Base-by-base conservation (phyloP, 2,329 filamentous ascomycete species). In the Truncatella angustata region DNA sequence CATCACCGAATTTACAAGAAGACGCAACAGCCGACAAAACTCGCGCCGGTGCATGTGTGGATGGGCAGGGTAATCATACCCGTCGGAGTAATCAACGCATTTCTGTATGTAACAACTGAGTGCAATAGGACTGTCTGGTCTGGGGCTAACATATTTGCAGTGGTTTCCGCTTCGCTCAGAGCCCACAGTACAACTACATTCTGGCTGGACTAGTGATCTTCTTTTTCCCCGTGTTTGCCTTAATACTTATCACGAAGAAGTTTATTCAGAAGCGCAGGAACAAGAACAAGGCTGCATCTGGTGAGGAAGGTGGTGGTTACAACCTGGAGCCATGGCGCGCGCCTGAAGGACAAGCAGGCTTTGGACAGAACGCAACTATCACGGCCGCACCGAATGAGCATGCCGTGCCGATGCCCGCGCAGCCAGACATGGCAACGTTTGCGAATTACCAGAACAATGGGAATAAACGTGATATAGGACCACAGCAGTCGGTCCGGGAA, bases 141-240 rank as follows among this genome's bases (percentile, higher is more conserved):
- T 46, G 23, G 14, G 4, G 16, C 30, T 36, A 34, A 49, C 23
- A 5, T 21, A 14, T 50, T 47, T 12, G 7, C 45, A 82, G 79
- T 4, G 84, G 84, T 21, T 84, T 85, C 61, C 72, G 73, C 0
- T 77, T 85, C 49, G 81, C 82, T 3, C 67, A 76, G 12, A 77
- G 78, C 49, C 60, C 70, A n/a, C 66, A 64, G 42, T 76, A 73
- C 53, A 70, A 76, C 56, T 75, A 72, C 59, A 69, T 76, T 30
- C 72, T 82, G n/a, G 70, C 74, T 7, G 75, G 70, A 21, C 62
- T 80, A 28, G 64, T 80, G 28, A 65, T 81, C 44, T 65, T 77
- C 42, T 46, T 77, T 34, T 63, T 74, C 54, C 64, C 79, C 4
- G 64, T 69, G 28, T 63, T 75, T 44, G 47, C 67, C 3, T 60